phyloP scores from a whole-genome alignment of 371 early-diverging fungal genomes.

The Phascolomyces articulosus region DNA sequence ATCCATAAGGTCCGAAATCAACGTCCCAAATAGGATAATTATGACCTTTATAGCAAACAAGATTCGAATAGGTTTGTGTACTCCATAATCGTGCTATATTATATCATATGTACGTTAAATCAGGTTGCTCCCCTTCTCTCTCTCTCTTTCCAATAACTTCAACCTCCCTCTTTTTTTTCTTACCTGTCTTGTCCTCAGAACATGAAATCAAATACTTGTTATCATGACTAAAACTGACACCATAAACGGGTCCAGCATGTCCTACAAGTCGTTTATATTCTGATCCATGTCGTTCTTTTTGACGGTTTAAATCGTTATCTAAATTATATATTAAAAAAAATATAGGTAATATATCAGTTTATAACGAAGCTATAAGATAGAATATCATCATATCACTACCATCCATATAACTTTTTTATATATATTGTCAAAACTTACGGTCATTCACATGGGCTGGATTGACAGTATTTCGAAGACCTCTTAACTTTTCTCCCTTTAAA shows the following conservation, averaged over 20 bases:
- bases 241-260: constrained; percentile 97
- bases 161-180: not conserved
- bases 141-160: too few species aligned
- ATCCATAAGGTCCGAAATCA: constrained; percentile 86
- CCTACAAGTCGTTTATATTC: constrained; percentile 83
- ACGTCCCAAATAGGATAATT: constrained; percentile 99
- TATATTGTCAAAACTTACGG: constrained; percentile 27
- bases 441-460: constrained; percentile 59
- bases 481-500: constrained; percentile 70
- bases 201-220: constrained; percentile 90
- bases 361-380: too few species aligned
- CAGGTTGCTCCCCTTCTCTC: too few species aligned
- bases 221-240: constrained; percentile 88
- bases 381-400: too few species aligned
- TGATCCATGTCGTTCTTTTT: constrained; percentile 54
- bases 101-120: not conserved
- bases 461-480: constrained; percentile 58
- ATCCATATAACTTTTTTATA: too few species aligned
- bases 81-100: constrained; percentile 93
- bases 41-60: constrained; percentile 97
- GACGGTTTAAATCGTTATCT: constrained; percentile 56
- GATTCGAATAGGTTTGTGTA: constrained; percentile 84
- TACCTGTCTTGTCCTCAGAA: constrained; percentile 96
- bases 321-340: not conserved
- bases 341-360: constrained; percentile 10